Evolutionary conservation across 257 asterid species (phyloP), one percentile per base, ranked within the genome.

Genomic region (Nicotiana tomentosiformis): DNA sequence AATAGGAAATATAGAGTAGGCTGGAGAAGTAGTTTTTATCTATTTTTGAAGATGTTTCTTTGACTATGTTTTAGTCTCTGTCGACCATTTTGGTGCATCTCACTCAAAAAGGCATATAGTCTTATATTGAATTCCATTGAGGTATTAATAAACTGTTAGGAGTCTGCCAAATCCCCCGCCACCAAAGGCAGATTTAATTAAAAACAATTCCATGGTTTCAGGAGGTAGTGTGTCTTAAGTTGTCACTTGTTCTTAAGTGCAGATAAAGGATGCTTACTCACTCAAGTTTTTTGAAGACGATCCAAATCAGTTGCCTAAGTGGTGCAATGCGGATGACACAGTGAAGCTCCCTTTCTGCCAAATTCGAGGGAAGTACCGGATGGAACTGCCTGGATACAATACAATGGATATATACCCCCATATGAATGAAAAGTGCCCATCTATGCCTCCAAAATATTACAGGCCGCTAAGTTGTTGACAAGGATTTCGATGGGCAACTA

Each of bases 311-410:
- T 88, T 95, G 92, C 99, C 99, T 0, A 84, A 83, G 84, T 95
- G 99, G 99, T 95, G 99, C 93, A 94, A 93, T 62, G 97, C 91
- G 1, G 97, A 86, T 77, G 99, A 95, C 90, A 89, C 91, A 0
- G 94, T 92, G 66, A 86, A 93, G 88, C 95, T 91, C n/a, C 97
- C 98, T 35, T 95, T 85, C 87, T 95, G 98, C 88, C 99, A 95
- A 86, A 92, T 95, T 72, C 82, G 49, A 30, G 98, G 98, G 83
- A 88, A 89, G 86, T 95, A 95, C 86, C 78, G 92, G 33, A 93
- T 95, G 97, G 96, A 95, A 82, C 84, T 95, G 56, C 99, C 99
- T 5, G 96, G 88, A 32, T 95, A 88, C 88, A 95, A 93, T 66
- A 88, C 90, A 77, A 86, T 95, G 93, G 90, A 87, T 77, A 89